Evolutionary conservation across 148 eudicot species (phyloP), one percentile per base, ranked within the genome.

Genomic region (Beta vulgaris): DNA sequence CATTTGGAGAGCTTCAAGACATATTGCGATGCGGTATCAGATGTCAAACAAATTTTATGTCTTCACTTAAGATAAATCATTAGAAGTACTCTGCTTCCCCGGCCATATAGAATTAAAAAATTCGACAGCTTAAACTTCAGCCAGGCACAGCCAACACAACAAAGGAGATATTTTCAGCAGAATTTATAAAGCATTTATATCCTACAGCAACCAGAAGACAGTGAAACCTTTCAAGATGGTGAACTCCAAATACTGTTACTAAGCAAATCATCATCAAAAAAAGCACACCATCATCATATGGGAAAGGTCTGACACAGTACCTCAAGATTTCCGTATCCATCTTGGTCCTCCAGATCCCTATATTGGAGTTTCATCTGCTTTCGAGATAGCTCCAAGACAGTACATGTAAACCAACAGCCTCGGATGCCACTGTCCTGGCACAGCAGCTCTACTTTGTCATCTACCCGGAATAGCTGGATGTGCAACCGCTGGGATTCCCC

Each of bases 341-440:
- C 99, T 74, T 89, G 90, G 72, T 96, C 99, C 81, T 84, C 90
- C 68, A 96, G 59, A 78, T 96, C 98, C 73, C 82, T 87, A 78
- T 96, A 92, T 60, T 67, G 86, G 23, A 96, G 91, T 79, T 89
- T 90, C 64, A 96, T 82, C 79, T 83, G 89, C 74, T 75, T 88
- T 74, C 75, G 79, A 14, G 90, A 86, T 59, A 92, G 83, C 78
- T 92, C 87, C 81, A 87, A 72, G 43, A 91, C 81, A 23, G 88
- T 86, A 80, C 98, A 96, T 80, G 83, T 89, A 86, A 96, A 96
- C 99, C 99, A 96, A 79, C 99, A 96, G 72, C 98, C 99, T 79
- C 98, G 85, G 53, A 96, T 82, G 42, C 98, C 99, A 78, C 98
- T 92, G 71, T 96, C 99, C 84, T 91, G 98, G 83, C 94, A 88